These are phyloP conservation scores for Claviceps purpurea DNA, from an alignment of 2,329 filamentous ascomycete species.

Conservation along the genomic window DNA sequence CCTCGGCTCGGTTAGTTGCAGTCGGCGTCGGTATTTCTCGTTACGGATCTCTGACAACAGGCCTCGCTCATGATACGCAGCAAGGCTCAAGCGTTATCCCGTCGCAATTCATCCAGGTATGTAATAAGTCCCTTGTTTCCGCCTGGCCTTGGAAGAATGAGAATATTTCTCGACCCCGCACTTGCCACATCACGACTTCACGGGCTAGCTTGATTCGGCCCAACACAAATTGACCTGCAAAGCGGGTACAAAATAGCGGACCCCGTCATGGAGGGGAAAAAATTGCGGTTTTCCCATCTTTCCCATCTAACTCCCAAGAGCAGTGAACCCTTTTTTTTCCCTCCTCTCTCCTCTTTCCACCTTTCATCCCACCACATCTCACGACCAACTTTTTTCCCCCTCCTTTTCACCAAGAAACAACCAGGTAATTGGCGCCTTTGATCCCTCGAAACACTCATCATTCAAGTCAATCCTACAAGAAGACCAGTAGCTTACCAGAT, in stretches of 20 bases:
- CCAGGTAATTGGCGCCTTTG: not conserved
- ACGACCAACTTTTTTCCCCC: not conserved
- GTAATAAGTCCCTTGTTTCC: not conserved
- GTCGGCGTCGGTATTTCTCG: not conserved
- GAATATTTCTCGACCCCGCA: slow-evolving; percentile 1
- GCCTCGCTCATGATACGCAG: not conserved
- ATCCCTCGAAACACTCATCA: not conserved
- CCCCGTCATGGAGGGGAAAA: not conserved
- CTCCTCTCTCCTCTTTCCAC: not conserved
- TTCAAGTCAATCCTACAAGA: too few species aligned
- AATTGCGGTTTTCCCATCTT: not conserved
- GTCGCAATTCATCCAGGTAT: not conserved
- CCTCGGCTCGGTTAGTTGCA: not conserved
- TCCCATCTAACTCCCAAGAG: not conserved
- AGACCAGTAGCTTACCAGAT: not conserved
- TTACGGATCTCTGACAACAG: not conserved
- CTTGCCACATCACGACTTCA: slow-evolving; percentile 2
- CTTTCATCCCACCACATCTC: not conserved
- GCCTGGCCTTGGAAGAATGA: not conserved
- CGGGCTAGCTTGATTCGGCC: slow-evolving; percentile 1
- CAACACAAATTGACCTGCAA: not conserved
- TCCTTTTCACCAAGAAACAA: not conserved
- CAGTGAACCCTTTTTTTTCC: not conserved
- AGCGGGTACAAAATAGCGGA: slow-evolving; percentile 3
- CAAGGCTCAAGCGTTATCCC: too few species aligned